Percentiles rank a stretch among this genome's conserved stretches.
phyloP scores from a whole-genome alignment of 169 alveolate species.

The Cryptosporidium tyzzeri region DNA sequence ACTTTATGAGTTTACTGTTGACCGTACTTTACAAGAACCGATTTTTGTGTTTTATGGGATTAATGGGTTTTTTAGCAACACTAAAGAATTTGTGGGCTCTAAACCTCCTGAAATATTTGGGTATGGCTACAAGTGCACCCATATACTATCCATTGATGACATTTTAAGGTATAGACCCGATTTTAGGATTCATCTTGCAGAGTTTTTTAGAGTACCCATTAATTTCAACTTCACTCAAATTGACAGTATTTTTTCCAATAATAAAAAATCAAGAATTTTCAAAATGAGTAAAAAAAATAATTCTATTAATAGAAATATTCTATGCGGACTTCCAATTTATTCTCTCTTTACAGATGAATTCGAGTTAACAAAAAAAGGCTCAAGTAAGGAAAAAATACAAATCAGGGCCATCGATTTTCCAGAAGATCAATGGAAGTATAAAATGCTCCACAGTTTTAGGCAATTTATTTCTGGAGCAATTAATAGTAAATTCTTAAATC shows the following conservation, averaged over 20 bases:
- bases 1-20: slow-evolving; percentile 33
- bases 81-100: slow-evolving; percentile 52
- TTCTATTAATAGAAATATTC: slow-evolving; percentile 18
- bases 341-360: slow-evolving; percentile 71
- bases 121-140: slow-evolving; percentile 63
- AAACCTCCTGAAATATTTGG: slow-evolving; percentile 73
- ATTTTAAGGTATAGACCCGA: slow-evolving; percentile 61
- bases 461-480: slow-evolving; percentile 17
- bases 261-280: slow-evolving; percentile 17
- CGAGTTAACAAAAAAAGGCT: slow-evolving; percentile 10
- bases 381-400: slow-evolving; percentile 10
- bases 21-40: slow-evolving; percentile 55
- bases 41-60: slow-evolving; percentile 43
- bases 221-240: slow-evolving; percentile 39
- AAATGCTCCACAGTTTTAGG: slow-evolving; percentile 41
- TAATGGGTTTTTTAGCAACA: slow-evolving; percentile 60
- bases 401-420: slow-evolving; percentile 26
- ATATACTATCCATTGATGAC: slow-evolving; percentile 52
- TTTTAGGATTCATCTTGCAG: slow-evolving; percentile 32
- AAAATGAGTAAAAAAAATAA: slow-evolving; percentile 16
- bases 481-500: background rate
- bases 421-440: slow-evolving; percentile 73
- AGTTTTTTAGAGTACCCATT: slow-evolving; percentile 55
- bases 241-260: slow-evolving; percentile 22
- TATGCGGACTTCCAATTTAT: slow-evolving; percentile 69